Conservation (phyloP, 2,329 filamentous ascomycete genomes). For the Sordariomycetes sp. region DNA sequence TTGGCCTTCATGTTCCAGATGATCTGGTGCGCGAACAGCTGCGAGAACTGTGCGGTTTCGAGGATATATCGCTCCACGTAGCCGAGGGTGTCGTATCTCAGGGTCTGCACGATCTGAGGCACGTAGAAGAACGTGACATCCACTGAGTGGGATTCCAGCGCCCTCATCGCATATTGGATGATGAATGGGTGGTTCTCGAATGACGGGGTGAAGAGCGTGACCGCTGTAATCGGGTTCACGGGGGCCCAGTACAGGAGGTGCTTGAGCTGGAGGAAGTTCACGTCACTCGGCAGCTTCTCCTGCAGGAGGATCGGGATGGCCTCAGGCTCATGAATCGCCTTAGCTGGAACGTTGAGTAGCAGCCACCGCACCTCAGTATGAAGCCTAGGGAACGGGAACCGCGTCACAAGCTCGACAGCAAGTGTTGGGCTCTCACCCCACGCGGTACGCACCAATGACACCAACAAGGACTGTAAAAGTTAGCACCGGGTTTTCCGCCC, state of each 20-base stretch:
- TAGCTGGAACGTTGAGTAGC: slow-evolving; percentile 73
- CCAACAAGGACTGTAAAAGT: slow-evolving; percentile 35
- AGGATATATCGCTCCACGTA: slow-evolving; percentile 96
- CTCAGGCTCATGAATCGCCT: slow-evolving; percentile 69
- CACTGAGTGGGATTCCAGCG: slow-evolving; percentile 87
- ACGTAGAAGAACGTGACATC: slow-evolving; percentile 99
- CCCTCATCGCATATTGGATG: slow-evolving; percentile 93
- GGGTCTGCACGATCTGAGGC: slow-evolving; percentile 90
- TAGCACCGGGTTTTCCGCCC: not conserved
- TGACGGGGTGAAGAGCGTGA: slow-evolving; percentile 84
- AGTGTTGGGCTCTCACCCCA: slow-evolving; percentile 80
- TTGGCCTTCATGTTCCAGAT: slow-evolving; percentile 99
- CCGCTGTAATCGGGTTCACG: slow-evolving; percentile 84
- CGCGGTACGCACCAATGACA: slow-evolving; percentile 64
- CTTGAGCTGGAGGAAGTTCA: slow-evolving; percentile 71
- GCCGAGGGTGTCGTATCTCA: slow-evolving; percentile 85
- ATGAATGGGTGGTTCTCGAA: slow-evolving; percentile 89
- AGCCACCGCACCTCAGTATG: slow-evolving; percentile 68
- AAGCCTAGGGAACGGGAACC: slow-evolving; percentile 68
- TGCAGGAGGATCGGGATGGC: slow-evolving; percentile 77
- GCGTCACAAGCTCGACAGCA: slow-evolving; percentile 71
- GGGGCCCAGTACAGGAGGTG: slow-evolving; percentile 90
- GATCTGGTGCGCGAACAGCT: slow-evolving; percentile 96
- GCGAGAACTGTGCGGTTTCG: slow-evolving; percentile 95
- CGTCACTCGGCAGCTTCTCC: slow-evolving; percentile 62